Conservation (phyloP, 208 protist species). For the Tritrichomonas musculus region DNA sequence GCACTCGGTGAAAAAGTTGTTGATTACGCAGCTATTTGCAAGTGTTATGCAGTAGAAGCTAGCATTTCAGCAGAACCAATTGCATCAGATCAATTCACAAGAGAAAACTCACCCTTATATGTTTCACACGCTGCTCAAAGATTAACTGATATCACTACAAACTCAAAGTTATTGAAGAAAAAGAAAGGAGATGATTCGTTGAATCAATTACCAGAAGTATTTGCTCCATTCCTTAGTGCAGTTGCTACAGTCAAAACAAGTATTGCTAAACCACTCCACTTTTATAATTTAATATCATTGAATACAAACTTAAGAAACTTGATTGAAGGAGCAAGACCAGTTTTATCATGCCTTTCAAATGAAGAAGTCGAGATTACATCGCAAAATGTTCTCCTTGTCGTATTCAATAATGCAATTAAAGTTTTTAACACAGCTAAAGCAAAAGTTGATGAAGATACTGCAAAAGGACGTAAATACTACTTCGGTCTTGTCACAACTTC, state of each 20-base stretch:
- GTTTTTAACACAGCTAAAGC: not conserved
- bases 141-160: not conserved
- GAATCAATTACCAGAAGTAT: not conserved
- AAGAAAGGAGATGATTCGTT: not conserved
- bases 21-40: not conserved
- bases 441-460: not conserved
- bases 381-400: not conserved
- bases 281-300: not conserved
- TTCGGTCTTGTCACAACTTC: not conserved
- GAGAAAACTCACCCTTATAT: not conserved
- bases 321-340: not conserved
- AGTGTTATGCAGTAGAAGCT: not conserved
- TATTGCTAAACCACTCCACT: constrained; percentile 16
- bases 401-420: not conserved
- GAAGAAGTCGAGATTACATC: not conserved
- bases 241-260: not conserved
- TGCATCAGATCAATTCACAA: not conserved
- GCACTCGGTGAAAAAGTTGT: not conserved
- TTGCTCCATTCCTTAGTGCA: not conserved
- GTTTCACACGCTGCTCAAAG: not conserved
- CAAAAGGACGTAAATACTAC: not conserved
- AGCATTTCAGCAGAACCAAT: not conserved
- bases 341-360: not conserved
- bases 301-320: not conserved
- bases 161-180: not conserved